Base-by-base conservation (phyloP, 2,329 filamentous ascomycete species). In the Penicillium sp. region DNA sequence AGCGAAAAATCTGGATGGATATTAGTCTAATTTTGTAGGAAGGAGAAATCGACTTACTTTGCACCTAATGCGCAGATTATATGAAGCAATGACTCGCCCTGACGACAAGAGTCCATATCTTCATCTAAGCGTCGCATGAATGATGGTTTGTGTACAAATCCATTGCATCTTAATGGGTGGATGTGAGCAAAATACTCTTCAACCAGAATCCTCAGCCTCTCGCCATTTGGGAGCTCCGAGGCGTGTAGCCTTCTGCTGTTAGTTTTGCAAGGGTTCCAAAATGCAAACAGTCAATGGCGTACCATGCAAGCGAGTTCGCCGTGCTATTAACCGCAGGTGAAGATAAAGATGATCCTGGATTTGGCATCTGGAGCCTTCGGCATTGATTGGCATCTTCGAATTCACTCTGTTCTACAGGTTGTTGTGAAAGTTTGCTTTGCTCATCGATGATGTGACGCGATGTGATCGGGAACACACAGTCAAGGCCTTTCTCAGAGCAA, bases 101-200 rank as follows among this genome's bases (percentile, higher is more conserved):
- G 52, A 9, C 64, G 51, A 29, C 53, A 61, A 2, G 53, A 48
- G 5, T 55, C 59, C 8, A 56, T 27, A 52, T 63, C 64, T 51
- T 67, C 61, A 49, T 69, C 65, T 27, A 69, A 58, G 22, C 61
- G 53, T 46, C 65, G 63, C 57, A 70, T 63, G 16, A 70, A 63
- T 14, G 68, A 67, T 9, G 65, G 62, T 33, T 68, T 66, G 48
- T 70, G 68, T 27, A 70, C 55, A 44, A 70, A 70, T 1, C 65
- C 67, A 59, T 62, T 69, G 33, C 66, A 67, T 16, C 68, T 60
- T 14, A 70, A 48, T 1, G 66, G 64, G 31, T 70, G 68, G 21
- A 70, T 63, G 45, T 70, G 63, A 35, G 65, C 52, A 54, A 70
- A 70, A 56, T 69, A 70, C 24, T 64, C 62, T 29, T 69, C 67